These are phyloP conservation scores for Plectosphaerella sp. DNA, from an alignment of 2,329 filamentous ascomycete species.

Conservation along the genomic window DNA sequence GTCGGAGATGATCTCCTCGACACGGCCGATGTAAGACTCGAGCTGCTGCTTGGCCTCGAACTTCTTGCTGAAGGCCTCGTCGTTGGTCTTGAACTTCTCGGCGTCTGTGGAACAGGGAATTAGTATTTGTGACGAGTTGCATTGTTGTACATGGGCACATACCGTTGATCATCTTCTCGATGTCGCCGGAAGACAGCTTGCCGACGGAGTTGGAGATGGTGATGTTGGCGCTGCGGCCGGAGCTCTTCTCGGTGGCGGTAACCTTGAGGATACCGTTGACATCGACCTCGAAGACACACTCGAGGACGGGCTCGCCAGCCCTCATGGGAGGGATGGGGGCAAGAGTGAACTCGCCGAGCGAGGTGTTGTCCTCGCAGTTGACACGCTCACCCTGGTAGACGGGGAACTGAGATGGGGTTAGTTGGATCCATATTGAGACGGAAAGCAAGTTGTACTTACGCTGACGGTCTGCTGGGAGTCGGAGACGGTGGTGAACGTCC, in stretches of 20 bases:
- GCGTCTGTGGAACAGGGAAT: constrained; percentile 54
- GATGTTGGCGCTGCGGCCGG: constrained; percentile 97
- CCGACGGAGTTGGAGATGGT: constrained; percentile 99
- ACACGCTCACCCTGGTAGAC: constrained; percentile 95
- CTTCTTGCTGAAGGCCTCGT: constrained; percentile 98
- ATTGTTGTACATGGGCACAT: constrained; percentile 22
- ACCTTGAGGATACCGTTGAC: constrained; percentile 99
- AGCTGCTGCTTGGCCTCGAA: constrained; percentile 99
- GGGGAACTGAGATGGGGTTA: constrained; percentile 70
- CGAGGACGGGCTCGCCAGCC: constrained; percentile 92
- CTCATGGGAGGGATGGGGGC: constrained; percentile 84
- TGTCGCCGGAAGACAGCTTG: constrained; percentile 91
- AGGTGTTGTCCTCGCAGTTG: constrained; percentile 98
- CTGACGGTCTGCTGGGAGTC: constrained; percentile 63
- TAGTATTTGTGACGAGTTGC: constrained; percentile 10
- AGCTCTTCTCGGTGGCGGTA: constrained; percentile 98
- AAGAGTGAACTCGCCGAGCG: constrained; percentile 93
- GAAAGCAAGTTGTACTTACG: no score
- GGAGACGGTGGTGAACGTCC: constrained; percentile 81
- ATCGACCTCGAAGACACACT: constrained; percentile 98
- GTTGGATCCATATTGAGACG: not conserved
- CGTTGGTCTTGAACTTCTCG: constrained; percentile 97
- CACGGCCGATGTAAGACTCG: constrained; percentile 96
- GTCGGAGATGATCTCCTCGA: constrained; percentile 98
- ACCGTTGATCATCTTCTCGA: constrained; percentile 95